Evolutionary conservation across 768 basidiomycete genomes (phyloP), one percentile per base, ranked within the genome.

Genomic region (Exidia glandulosa): DNA sequence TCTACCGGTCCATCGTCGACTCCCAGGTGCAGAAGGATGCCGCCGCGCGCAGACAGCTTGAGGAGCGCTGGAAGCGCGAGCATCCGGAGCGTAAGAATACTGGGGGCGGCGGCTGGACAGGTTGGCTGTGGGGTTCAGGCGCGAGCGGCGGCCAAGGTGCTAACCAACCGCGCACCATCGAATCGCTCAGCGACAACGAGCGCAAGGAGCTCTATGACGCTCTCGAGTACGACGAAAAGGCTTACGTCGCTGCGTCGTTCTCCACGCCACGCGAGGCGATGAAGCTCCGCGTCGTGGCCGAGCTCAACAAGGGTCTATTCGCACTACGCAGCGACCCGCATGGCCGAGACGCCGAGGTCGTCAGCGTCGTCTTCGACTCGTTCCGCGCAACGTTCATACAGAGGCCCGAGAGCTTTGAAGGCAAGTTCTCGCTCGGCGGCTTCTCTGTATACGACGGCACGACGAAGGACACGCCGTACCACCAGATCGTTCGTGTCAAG

Each of bases 361-460:
- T 94, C 66, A 92, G 90, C 36, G 75, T 93, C 59, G 81, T 92
- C 33, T 97, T 94, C 69, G 88, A 94, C 69, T 77, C 83, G 16
- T 92, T 98, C 70, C 81, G 85, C 60, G 91, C 94, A 37, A 83
- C 87, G 64, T 79, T 92, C 63, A 72, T 90, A 34, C 93, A 97
- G 70, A 78, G 94, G 60, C 85, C 87, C 13, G 87, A 93, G 61
- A 94, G 87, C 65, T 81, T 97, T 57, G 93, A 95, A 72, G 84
- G 82, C 2, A 86, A 85, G 0, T 76, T 96, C 32, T 90, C 92
- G 3, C 78, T 99, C 9, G 88, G 88, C 29, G 90, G 86, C 9
- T 83, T 99, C 69, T 77, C 85, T 32, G 89, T 98, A 10, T 91
- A 86, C 65, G 96, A 99, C 68, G 90, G 91, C n/a, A 96, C 93